phyloP scores from a whole-genome alignment of 305 asterid genomes.

The Solanum hybrid region DNA sequence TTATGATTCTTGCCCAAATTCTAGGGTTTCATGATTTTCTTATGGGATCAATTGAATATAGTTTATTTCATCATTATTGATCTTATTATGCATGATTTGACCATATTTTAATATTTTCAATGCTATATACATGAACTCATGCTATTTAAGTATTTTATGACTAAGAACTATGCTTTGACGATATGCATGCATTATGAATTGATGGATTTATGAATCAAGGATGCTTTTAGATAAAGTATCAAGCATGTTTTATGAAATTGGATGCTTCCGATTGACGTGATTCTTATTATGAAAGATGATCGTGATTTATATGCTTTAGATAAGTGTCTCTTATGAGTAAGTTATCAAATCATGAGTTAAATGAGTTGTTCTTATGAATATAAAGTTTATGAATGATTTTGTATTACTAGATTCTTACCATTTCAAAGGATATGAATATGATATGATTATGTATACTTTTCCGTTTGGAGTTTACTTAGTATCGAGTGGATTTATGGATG shows the following conservation, averaged over 20 bases:
- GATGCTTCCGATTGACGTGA: too few relatives aligned
- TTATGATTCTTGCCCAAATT: background rate
- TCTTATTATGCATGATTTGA: background rate
- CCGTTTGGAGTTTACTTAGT: background rate
- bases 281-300: background rate
- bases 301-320: background rate
- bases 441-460: background rate
- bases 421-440: background rate
- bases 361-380: background rate
- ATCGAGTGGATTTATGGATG: background rate
- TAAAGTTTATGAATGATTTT: background rate
- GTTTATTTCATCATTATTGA: background rate
- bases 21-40: background rate
- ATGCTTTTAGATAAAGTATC: too few relatives aligned
- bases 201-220: too few relatives aligned
- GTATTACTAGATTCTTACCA: background rate
- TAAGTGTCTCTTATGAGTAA: background rate
- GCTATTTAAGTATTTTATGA: background rate
- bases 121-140: background rate
- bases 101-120: background rate
- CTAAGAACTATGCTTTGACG: background rate
- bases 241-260: too few relatives aligned
- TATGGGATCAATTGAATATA: background rate
- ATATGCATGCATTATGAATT: too few relatives aligned
- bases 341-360: background rate